These are phyloP conservation scores for Collybia sp. DNA, from an alignment of 768 basidiomycete species.

Conservation along the genomic window DNA sequence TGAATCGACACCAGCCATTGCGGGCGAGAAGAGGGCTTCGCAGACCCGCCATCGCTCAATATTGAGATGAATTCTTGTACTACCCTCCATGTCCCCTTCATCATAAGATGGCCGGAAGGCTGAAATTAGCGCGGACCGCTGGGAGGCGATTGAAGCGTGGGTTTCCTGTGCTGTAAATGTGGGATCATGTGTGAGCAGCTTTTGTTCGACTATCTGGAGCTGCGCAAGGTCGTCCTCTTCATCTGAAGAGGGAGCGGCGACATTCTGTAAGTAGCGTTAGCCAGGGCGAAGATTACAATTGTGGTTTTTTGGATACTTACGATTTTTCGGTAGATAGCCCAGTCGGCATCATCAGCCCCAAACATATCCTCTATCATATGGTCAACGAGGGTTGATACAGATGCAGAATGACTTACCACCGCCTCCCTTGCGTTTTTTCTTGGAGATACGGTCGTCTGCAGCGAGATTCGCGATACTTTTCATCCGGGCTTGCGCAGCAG, in stretches of 20 bases:
- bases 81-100: conserved; percentile 69
- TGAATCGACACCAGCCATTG: conserved; percentile 92
- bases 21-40: conserved; percentile 89
- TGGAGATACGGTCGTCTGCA: conserved; percentile 75
- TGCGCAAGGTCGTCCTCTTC: conserved; percentile 86
- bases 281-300: not conserved
- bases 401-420: conserved; percentile 47
- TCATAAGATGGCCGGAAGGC: conserved; percentile 81
- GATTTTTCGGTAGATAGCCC: conserved; percentile 97
- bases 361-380: conserved; percentile 76
- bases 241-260: conserved; percentile 67
- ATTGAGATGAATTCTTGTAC: conserved; percentile 81
- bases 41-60: conserved; percentile 88
- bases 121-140: conserved; percentile 79
- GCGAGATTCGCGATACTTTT: conserved; percentile 92
- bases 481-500: conserved; percentile 94
- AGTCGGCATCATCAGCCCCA: conserved; percentile 92
- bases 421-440: conserved; percentile 80
- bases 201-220: conserved; percentile 71
- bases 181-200: conserved; percentile 81
- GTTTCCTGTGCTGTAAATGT: conserved; percentile 80
- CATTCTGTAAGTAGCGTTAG: conserved; percentile 44
- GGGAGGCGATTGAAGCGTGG: conserved; percentile 68
- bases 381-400: conserved; percentile 3
- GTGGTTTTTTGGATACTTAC: conserved; percentile 36